Evolutionary conservation across 2,329 filamentous ascomycete genomes (phyloP).

Genomic region (Fusarium newnesense): DNA sequence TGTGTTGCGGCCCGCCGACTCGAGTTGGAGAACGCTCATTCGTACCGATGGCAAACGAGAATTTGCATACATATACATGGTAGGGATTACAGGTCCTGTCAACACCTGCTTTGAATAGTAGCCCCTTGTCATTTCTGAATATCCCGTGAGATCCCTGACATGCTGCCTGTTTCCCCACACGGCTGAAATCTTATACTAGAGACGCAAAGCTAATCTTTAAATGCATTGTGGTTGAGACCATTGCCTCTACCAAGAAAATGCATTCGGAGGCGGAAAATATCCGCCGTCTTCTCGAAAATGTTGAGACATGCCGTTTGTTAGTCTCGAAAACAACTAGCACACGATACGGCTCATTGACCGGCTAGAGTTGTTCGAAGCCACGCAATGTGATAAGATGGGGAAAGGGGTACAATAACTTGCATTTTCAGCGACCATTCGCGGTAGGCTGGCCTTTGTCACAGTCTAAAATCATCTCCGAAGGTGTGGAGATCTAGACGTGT

Average conservation of each 20-base stretch:
- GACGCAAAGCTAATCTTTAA: slow-evolving; percentile 31
- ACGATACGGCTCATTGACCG: slow-evolving; percentile 7
- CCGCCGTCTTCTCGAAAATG: background rate
- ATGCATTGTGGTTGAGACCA: slow-evolving; percentile 18
- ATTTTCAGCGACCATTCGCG: background rate
- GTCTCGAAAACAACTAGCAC: slow-evolving; percentile 3
- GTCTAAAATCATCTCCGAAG: slow-evolving; percentile 16
- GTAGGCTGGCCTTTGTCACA: background rate
- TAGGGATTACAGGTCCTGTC: background rate
- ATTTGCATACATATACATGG: background rate
- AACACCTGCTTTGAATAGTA: background rate
- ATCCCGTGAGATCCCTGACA: slow-evolving; percentile 16
- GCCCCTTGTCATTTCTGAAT: background rate
- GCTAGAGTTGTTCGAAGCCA: slow-evolving; percentile 20
- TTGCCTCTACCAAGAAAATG: slow-evolving; percentile 23
- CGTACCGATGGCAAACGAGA: background rate
- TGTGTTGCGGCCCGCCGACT: background rate
- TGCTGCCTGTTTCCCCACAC: slow-evolving; percentile 14
- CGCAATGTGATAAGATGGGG: slow-evolving; percentile 2
- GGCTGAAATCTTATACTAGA: slow-evolving; percentile 14
- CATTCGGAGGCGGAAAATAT: slow-evolving; percentile 4
- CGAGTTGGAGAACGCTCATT: background rate
- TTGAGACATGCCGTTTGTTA: slow-evolving; percentile 17
- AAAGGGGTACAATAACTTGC: slow-evolving; percentile 9
- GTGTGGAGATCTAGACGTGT: slow-evolving; percentile 16